Base-by-base conservation (phyloP, 2,329 filamentous ascomycete species). In the Lasiodiplodia sp. region DNA sequence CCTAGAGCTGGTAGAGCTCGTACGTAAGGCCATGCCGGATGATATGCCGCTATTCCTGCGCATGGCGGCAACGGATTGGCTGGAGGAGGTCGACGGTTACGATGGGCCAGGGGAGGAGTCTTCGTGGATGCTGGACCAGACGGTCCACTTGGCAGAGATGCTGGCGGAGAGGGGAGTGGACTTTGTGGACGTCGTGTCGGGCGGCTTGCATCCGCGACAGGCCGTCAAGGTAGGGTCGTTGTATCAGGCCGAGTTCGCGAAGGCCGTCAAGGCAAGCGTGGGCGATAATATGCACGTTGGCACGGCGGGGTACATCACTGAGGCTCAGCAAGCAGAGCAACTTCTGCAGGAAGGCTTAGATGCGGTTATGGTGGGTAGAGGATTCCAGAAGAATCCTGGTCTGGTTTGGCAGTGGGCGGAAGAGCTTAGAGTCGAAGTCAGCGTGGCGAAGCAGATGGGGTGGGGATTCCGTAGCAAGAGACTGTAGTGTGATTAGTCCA, bases 301-400 rank as follows among this genome's bases (percentile, higher is more conserved):
- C 25, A 87, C 90, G 2, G 93, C 97, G 1, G 94, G 94, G 3
- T 83, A 87, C 69, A 92, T 97, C 73, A 90, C 86, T 47, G 87
- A 87, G 37, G 91, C 90, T 2, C 87, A 89, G 73, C 86, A 91
- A 77, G 93, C 92, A 7, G 86, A 89, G 84, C 72, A 87, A 82
- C 69, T 91, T 75, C 75, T 88, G 2, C 82, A 87, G 71, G 78
- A 82, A 7, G 79, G 71, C 16, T 73, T 89, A 69, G 94, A 97
- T 76, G 79, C 94, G n/a, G 88, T 91, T 0, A 84, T 95, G 21
- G 84, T 91, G 1, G 94, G 88, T 0, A 85, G 93, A 67, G 90
- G 91, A 75, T 96, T 96, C 79, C 85, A 96, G 81, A 88, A 93
- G 77, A 93, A 97, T 75, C 92, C 94, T 0, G 90, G 92, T 69